Evolutionary conservation across 352 stramenopile genomes (phyloP), one percentile per base, ranked within the genome.

Genomic region (Globisporangium yorkense): DNA sequence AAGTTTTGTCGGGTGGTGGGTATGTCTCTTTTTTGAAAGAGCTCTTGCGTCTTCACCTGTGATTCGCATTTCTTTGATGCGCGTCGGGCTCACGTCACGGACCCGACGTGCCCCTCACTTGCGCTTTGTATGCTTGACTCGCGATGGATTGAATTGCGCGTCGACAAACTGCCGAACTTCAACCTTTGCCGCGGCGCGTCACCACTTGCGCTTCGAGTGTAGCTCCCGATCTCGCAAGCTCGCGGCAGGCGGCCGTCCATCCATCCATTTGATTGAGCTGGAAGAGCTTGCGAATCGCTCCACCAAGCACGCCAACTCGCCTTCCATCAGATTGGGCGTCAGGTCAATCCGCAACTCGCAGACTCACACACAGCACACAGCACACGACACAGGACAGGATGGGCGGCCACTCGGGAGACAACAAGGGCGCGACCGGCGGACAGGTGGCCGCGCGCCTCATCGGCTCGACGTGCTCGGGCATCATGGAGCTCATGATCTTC

Each of bases 401-500:
- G 71, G 80, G 87, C 48, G 73, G 74, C 10, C 67, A 77, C 55
- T 41, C 67, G 31, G 76, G 63, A 20, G 74, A 84, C 43, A 80
- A 86, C 56, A 58, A 54, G 21, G 70, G 61, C 29, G 66, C 63
- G 5, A 62, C 77, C 59, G 61, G 65, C n/a, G 76, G 72, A 47
- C 66, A 85, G 40, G 79, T 82, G 45, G 74, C 80, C 20, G 85
- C 79, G 61, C 87, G 93, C 54, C 81, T 98, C 48, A 76, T 97
- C 31, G 94, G 94, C 51, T 97, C 88, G 50, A 96, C 90, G 29
- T 80, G 85, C 57, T 95, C 94, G 24, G 92, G 94, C n/a, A 75
- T 98, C 37, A 92, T 84, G 24, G 94, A 98, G 72, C 88, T 98
- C 47, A 80, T 96, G 64, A 88, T 98, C 56, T 98, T 98, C 74